Conservation (phyloP, 176 grass and related monocot genomes). For the Oryza punctata region DNA sequence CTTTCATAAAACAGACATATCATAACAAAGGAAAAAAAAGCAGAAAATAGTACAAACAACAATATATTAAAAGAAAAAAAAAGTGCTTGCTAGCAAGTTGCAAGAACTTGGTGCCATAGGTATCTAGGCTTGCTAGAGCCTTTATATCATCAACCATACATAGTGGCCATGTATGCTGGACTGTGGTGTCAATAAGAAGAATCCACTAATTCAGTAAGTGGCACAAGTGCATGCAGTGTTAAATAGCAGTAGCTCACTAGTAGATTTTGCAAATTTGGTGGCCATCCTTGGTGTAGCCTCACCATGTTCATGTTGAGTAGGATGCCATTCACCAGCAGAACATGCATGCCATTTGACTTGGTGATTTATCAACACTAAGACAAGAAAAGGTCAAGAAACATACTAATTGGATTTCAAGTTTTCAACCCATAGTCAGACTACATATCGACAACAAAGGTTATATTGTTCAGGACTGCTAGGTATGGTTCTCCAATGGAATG, state of each 20-base stretch:
- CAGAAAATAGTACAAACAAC: not conserved
- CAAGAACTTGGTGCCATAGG: conserved; percentile 14
- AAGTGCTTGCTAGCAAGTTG: not conserved
- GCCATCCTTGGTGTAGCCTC: conserved; percentile 39
- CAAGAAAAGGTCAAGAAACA: not conserved
- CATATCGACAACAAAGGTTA: not conserved
- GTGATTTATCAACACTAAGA: not conserved
- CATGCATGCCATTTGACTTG: conserved; percentile 31
- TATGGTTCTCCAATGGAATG: not conserved
- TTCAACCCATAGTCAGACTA: not conserved
- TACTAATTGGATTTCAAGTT: not conserved
- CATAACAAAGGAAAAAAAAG: not conserved
- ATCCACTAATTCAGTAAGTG: conserved; percentile 44
- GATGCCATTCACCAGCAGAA: conserved; percentile 26
- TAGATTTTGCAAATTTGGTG: conserved; percentile 40
- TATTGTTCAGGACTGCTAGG: not conserved
- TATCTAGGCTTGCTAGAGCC: conserved; percentile 17
- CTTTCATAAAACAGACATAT: not conserved
- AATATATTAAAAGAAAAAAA: not conserved
- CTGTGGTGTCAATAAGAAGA: conserved; percentile 33
- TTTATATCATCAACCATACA: conserved; percentile 5
- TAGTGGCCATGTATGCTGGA: conserved; percentile 1
- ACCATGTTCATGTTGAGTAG: conserved; percentile 45
- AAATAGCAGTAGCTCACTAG: conserved; percentile 35
- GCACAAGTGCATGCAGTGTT: conserved; percentile 5